These are phyloP conservation scores for Pseudotsuga menziesii DNA, from an alignment of 75 land plant genomes.

Conservation along the genomic window DNA sequence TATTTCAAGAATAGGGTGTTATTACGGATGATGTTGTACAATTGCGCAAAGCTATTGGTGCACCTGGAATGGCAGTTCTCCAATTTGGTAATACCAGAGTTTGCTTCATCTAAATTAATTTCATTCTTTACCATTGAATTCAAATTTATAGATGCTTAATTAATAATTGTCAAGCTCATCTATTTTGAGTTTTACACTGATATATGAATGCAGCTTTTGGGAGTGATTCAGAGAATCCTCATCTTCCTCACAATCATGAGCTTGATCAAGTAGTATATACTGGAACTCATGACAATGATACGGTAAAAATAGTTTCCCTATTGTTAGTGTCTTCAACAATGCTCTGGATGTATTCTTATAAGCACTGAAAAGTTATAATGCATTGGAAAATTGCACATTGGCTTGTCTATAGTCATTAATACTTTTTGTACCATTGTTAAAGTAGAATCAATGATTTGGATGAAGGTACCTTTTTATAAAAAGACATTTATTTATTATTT, in stretches of 20 bases:
- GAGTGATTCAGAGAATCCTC: conserved; percentile 67
- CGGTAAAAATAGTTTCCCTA: conserved; percentile 28
- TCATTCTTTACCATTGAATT: not conserved
- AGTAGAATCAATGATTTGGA: not conserved
- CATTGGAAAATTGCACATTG: not conserved
- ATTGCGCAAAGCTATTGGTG: conserved; percentile 70
- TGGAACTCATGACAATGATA: conserved; percentile 99
- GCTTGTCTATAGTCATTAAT: not conserved
- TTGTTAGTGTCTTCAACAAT: not conserved
- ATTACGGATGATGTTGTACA: conserved; percentile 89
- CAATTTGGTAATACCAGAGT: conserved; percentile 68
- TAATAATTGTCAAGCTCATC: not conserved
- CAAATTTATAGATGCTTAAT: not conserved
- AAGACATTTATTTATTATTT: conserved; percentile 6
- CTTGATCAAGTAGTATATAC: conserved; percentile 86
- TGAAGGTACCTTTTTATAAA: not conserved
- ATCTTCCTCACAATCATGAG: conserved; percentile 93
- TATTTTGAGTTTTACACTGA: too few relatives aligned
- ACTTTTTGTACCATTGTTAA: not conserved
- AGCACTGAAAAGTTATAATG: not conserved
- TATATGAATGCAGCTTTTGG: conserved; percentile 60
- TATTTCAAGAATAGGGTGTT: conserved; percentile 54
- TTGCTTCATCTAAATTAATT: not conserved
- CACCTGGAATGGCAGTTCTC: conserved; percentile 99
- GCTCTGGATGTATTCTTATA: not conserved